Base-by-base conservation (phyloP, 176 grass and related monocot genomes). In the Aegilops bicornis region DNA sequence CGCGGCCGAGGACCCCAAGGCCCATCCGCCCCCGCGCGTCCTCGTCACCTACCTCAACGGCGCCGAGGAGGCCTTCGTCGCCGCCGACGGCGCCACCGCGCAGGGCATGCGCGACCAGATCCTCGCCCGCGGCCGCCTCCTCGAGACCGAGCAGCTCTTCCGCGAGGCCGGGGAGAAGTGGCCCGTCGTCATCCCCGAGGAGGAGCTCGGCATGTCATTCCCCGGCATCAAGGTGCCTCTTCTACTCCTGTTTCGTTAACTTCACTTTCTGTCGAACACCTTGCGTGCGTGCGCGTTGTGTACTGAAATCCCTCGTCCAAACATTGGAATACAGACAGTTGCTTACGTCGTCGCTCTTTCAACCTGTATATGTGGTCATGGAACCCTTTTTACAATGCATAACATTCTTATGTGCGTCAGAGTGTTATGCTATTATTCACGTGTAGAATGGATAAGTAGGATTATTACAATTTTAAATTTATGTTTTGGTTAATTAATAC, bases 141-240 rank as follows among this genome's bases (percentile, higher is more conserved):
- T 96, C 7, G 93, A 98, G 84, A 98, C 90, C 3, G 90, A 98
- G 73, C 92, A 96, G 79, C 91, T 98, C 90, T 98, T 96, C 87
- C 88, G 96, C 31, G 92, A 96, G 0, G 96, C 86, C 7, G 93
- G 96, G 27, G 93, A 96, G 74, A 64, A 83, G 17, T 98, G 96
- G 96, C 96, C 96, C 7, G 90, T 98, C 8, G 32, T 98, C 75
- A 96, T 96, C 56, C 97, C 92, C 4, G 87, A 87, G 35, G 87
- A 98, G 70, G 97, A 98, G 93, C 87, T 98, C 35, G 22, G 31
- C 79, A 91, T 92, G 87, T 85, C 88, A 17, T 94, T 94, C 91
- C 92, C 90, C 15, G 97, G 94, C 17, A 96, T 88, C 35, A 98
- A 98, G 90, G 97, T 96, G 32, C 45, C 29, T 20, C 32, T 0